Percentiles rank a stretch among this genome's conserved stretches.
These are phyloP conservation scores for Coelastrella sp. DNA, from an alignment of 139 green algal genomes.

Conservation along the genomic window DNA sequence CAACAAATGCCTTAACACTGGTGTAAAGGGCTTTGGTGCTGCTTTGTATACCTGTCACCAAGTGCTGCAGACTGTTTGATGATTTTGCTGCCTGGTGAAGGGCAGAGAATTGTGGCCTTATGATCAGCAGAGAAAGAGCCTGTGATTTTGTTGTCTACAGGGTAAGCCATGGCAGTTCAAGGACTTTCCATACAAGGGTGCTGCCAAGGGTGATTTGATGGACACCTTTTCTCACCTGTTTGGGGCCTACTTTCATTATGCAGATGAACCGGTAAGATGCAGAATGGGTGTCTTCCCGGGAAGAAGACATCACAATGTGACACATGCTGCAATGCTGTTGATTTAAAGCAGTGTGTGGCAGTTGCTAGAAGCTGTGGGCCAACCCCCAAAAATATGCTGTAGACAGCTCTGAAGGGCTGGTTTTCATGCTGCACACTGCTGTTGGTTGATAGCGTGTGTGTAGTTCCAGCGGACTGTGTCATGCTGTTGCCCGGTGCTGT, in stretches of 20 bases:
- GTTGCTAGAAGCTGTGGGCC: not conserved
- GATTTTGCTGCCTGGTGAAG: not conserved
- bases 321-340: not conserved
- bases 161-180: constrained; percentile 72
- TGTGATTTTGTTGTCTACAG: not conserved
- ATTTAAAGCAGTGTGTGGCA: not conserved
- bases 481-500: not conserved
- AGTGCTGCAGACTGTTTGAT: not conserved
- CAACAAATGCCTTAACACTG: no score
- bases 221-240: constrained; percentile 56
- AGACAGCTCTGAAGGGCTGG: no score
- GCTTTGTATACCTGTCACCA: not conserved
- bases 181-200: constrained; percentile 66
- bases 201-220: constrained; percentile 59
- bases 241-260: constrained; percentile 64
- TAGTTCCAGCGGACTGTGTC: no score
- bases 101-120: not conserved
- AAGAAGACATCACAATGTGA: not conserved
- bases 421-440: no score
- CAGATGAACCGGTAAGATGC: constrained; percentile 53
- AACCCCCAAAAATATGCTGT: no score
- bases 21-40: no score
- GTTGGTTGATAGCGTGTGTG: no score
- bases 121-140: not conserved
- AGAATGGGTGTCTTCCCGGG: not conserved